Percentiles rank a stretch among this genome's conserved stretches.
Evolutionary conservation across 768 basidiomycete genomes (phyloP).

Genomic region (Agrocybe pediades): DNA sequence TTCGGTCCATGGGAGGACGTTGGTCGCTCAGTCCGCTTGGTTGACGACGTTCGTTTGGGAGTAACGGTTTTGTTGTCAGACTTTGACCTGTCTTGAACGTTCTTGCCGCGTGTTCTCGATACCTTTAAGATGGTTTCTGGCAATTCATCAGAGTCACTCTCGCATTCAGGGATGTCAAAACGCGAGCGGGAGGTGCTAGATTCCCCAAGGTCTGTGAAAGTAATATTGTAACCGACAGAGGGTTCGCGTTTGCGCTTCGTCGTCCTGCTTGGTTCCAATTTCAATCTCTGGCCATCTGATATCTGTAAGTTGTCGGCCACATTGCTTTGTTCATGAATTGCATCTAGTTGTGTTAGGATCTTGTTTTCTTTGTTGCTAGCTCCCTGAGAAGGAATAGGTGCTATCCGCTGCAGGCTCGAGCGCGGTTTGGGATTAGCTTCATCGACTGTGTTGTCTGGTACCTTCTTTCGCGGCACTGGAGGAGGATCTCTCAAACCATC

Average conservation of each 20-base stretch:
- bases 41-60: no score
- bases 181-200: constrained; percentile 3
- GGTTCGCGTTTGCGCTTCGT: constrained; percentile 31
- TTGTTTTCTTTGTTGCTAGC: constrained; percentile 24
- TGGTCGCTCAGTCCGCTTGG: no score
- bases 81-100: neutral
- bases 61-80: no score
- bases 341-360: constrained; percentile 41
- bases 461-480: constrained; percentile 25
- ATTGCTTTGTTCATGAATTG: constrained; percentile 42
- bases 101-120: neutral
- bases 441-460: neutral
- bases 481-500: constrained; percentile 64
- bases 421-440: constrained; percentile 7
- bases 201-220: constrained; percentile 46
- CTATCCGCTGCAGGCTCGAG: constrained; percentile 15
- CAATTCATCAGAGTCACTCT: constrained; percentile 42
- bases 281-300: constrained; percentile 44
- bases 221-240: constrained; percentile 49
- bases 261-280: constrained; percentile 31
- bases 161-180: constrained; percentile 22
- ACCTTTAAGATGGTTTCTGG: constrained; percentile 37
- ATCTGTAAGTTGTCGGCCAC: constrained; percentile 39
- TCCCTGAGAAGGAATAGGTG: constrained; percentile 5
- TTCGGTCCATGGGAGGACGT: no score